Evolutionary conservation across 495 filamentous ascomycete genomes (phyloP), one percentile per base, ranked within the genome.

Genomic region (Aspergillus sparsus): DNA sequence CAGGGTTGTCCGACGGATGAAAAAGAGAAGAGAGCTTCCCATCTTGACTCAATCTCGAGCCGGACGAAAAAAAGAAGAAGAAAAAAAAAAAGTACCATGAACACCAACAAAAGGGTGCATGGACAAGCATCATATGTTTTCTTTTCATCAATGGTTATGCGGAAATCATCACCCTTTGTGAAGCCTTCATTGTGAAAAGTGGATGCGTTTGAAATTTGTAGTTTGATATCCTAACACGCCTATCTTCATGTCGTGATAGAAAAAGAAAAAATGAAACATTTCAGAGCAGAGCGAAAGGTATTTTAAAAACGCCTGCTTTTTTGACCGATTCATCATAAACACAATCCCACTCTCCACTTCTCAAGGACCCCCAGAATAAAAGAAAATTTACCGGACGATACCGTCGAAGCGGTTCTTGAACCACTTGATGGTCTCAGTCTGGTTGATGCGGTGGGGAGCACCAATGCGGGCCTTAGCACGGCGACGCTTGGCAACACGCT

Each of bases 391-490:
- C 82, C 92, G 88, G 79, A 96, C 89, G 71, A 96, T 96, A 73
- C 92, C 94, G 78, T 98, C 94, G 86, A 96, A 98, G 79, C 94
- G 87, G 83, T 89, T 89, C 90, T 98, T 99, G 90, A 96, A 98
- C 93, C 94, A 99, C 80, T 92, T 95, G 76, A 98, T 84, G 68
- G 93, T 97, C 86, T 99, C 95, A 62, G 79, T 78, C 70, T 89
- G 86, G 85, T 84, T 90, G 85, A 99, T 96, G 70, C 87, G 87
- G 88, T 99, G 95, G 75, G 80, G 82, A 70, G 89, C 74, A 72
- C 95, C 95, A 73, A 99, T 86, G 69, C 79, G 82, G 81, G 86
- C 81, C 85, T 95, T 89, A 84, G 81, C 85, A 71, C 93, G 91
- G 73, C 93, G 87, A 70, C 95, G 92, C 83, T 90, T 92, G 75